Evolutionary conservation across 495 filamentous ascomycete genomes (phyloP), one percentile per base, ranked within the genome.

Genomic region (Annulohypoxylon bovei): DNA sequence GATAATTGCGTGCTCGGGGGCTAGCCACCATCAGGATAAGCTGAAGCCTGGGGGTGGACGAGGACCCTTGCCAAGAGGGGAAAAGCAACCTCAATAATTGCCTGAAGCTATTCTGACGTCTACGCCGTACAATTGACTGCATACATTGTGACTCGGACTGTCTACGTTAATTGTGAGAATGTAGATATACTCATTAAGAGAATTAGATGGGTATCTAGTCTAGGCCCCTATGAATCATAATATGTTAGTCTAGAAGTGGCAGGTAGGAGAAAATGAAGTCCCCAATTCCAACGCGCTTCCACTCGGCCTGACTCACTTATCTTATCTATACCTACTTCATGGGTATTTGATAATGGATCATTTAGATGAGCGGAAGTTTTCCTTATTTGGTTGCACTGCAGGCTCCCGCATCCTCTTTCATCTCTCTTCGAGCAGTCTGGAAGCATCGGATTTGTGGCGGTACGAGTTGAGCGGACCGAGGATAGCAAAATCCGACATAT

Each of bases 1-100:
- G 61, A 49, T 72, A 68, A 72, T 72, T 72, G 47, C 59, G 70
- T 68, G 70, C 60, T 62, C 50, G 40, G 59, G 20, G 50, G 56
- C 54, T 57, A 61, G 52, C 30, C 39, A 70, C 55, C 35, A 49
- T 23, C 40, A 56, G 55, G 47, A 53, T 65, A 53, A 40, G 58
- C 50, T 44, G 58, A 20, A 69, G 52, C 33, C 52, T 58, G 61
- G 58, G 35, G 40, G 16, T 30, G 44, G 57, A 56, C 33, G 27
- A 28, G 28, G 50, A 68, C 47, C 62, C 57, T 50, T 71, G 68
- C 62, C 62, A 71, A 71, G 62, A 50, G 44, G 54, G 67, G 54
- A 49, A 46, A 42, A 49, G 35, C 30, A 54, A 52, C 35, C 32
- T 52, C 7, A 35, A 53, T 59, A 59, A 67, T 59, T 67, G 46